Base-by-base conservation (phyloP, 345 rosid species). In the Aethionema arabicum region DNA sequence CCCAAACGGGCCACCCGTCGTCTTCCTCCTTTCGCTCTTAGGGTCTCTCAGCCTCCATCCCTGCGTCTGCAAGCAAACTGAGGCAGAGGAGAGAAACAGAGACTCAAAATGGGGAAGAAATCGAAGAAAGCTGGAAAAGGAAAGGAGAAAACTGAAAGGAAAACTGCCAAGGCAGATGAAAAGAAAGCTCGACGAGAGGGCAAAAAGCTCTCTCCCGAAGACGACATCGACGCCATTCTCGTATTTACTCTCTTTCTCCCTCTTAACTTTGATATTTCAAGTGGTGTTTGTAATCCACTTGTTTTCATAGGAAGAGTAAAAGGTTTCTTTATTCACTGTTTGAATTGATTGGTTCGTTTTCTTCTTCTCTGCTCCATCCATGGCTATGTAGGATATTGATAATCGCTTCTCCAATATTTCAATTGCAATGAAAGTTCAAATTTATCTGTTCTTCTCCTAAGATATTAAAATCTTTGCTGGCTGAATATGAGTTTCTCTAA, bases 151-250 rank as follows among this genome's bases (percentile, higher is more conserved):
- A 89, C 98, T 2, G 93, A 83, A 79, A 79, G 61, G 61, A 92
- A 85, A 74, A 92, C 95, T 0, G 88, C 87, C 8, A 92, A 85
- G 51, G 88, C 95, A 0, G 98, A 92, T 38, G 96, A 85, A 79
- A 87, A 92, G 75, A 81, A 61, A 74, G 84, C 91, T 78, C 92
- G 96, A 4, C 72, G 96, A 67, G 95, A 86, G 41, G 72, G 76
- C 74, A 86, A 92, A 78, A 92, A 92, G 60, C 74, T 86, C 71
- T 83, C 90, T 63, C 95, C 95, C 14, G 96, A 91, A 69, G 96
- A 91, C 51, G 98, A 86, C 77, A 91, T 91, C 52, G 98, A 91
- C 54, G 95, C 95, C 75, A 88, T 91, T 70, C 77, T 91, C 82
- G 97, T 89, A 79, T 52, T 48, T 44, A 35, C 55, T 38, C 54